Evolutionary conservation across 495 filamentous ascomycete genomes (phyloP).

Genomic region (Pseudoneurospora amorphoporcata): DNA sequence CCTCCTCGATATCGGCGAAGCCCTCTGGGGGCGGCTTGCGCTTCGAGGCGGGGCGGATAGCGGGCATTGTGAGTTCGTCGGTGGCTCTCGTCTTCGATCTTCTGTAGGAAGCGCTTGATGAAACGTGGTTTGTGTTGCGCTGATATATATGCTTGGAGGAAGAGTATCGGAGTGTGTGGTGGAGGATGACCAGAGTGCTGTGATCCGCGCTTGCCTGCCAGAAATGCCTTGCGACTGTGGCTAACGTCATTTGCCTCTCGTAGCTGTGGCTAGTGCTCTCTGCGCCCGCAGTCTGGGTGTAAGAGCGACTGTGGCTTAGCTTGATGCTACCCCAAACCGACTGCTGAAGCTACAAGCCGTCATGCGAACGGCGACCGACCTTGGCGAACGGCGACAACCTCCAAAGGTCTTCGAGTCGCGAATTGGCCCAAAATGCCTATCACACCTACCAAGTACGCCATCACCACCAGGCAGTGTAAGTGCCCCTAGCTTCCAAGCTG

Average conservation of each 20-base stretch:
- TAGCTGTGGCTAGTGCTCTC: background rate
- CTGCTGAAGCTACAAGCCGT: background rate
- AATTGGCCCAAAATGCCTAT: conserved; percentile 43
- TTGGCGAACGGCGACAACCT: conserved; percentile 11
- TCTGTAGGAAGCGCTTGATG: background rate
- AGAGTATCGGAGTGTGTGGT: background rate
- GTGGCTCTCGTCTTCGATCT: conserved; percentile 5
- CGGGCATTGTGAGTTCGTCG: conserved; percentile 55
- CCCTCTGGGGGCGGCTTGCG: conserved; percentile 89
- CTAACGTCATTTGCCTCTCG: background rate
- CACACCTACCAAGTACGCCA: conserved; percentile 86
- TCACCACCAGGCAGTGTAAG: conserved; percentile 83
- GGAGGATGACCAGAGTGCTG: background rate
- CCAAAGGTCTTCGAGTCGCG: background rate
- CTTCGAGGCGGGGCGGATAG: conserved; percentile 64
- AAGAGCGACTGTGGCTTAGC: background rate
- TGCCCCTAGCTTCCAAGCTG: background rate
- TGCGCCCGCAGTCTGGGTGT: background rate
- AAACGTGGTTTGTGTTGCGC: background rate
- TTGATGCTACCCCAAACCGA: background rate
- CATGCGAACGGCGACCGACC: background rate
- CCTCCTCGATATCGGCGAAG: conserved; percentile 95
- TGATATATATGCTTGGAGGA: background rate
- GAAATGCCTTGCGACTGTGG: background rate
- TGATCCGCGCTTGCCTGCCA: background rate